Percentiles rank a stretch among this genome's conserved stretches.
phyloP scores from a whole-genome alignment of 164 flowering plant species.

The Nymphaea thermarum region DNA sequence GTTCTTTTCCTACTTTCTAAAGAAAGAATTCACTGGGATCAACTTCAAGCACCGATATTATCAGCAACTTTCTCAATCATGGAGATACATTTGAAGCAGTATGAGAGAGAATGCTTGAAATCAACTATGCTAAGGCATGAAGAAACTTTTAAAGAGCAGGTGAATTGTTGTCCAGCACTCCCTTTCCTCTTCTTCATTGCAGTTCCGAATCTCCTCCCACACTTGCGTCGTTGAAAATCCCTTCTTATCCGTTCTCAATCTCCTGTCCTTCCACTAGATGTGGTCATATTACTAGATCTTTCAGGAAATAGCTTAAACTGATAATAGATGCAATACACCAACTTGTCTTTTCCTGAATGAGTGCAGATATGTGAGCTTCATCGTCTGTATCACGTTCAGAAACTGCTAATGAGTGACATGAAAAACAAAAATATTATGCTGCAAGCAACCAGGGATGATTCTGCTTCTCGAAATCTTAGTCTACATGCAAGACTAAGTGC shows the following conservation, averaged over 20 bases:
- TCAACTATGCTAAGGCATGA: constrained; percentile 75
- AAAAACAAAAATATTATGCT: background rate
- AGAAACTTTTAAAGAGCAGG: constrained; percentile 82
- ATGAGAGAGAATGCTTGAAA: constrained; percentile 54
- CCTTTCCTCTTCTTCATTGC: background rate
- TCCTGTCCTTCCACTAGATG: too few species aligned
- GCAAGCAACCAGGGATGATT: constrained; percentile 2
- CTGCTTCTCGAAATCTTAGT: constrained; percentile 3
- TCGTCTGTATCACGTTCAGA: constrained; percentile 63
- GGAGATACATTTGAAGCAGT: constrained; percentile 36
- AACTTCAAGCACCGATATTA: background rate
- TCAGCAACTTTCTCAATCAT: constrained; percentile 9
- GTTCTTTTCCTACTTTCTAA: background rate
- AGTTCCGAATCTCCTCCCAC: too few species aligned
- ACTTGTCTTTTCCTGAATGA: background rate
- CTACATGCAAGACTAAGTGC: constrained; percentile 6
- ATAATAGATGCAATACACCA: too few species aligned
- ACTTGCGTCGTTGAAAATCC: too few species aligned
- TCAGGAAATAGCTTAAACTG: too few species aligned
- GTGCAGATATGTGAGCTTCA: constrained; percentile 75
- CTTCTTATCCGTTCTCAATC: too few species aligned
- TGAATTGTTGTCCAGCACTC: constrained; percentile 6
- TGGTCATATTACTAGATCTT: too few species aligned
- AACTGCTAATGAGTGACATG: constrained; percentile 47
- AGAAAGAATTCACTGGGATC: background rate